Evolutionary conservation across 164 flowering plant genomes (phyloP).

Genomic region (Annona squamosa): DNA sequence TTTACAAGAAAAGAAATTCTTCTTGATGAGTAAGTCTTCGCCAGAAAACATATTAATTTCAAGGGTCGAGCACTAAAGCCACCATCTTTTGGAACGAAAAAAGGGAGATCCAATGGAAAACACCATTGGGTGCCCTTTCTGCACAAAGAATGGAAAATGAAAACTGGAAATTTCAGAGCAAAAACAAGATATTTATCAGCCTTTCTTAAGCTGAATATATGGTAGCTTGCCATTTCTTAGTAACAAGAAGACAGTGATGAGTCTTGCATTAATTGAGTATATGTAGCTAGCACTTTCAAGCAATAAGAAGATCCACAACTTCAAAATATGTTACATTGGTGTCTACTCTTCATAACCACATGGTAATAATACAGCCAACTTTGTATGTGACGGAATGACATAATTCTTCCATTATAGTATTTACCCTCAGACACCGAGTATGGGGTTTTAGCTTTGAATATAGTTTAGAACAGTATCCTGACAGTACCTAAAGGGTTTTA

Average conservation of each 20-base stretch:
- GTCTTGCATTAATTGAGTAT: too few species aligned
- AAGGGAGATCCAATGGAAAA: background rate
- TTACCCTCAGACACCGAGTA: background rate
- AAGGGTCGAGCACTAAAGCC: background rate
- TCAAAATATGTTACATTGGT: background rate
- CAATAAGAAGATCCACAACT: background rate
- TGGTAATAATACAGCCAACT: background rate
- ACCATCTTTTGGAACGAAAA: background rate
- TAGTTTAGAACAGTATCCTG: background rate
- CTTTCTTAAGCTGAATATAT: background rate
- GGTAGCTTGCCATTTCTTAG: background rate
- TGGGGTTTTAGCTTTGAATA: background rate
- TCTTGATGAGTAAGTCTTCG: background rate
- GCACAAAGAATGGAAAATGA: background rate
- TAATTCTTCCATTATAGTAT: too few species aligned
- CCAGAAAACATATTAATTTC: background rate
- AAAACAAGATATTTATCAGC: background rate
- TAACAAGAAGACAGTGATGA: background rate
- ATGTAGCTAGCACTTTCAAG: too few species aligned
- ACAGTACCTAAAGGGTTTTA: background rate
- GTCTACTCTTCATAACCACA: background rate
- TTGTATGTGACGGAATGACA: background rate
- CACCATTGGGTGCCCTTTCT: background rate
- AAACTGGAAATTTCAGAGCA: background rate
- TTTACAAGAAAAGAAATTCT: background rate